A percentile compares a stretch with the other conserved stretches of the same genome.
These are phyloP conservation scores for Boletus rubropictus DNA, from an alignment of 768 basidiomycete genomes.

Conservation along the genomic window DNA sequence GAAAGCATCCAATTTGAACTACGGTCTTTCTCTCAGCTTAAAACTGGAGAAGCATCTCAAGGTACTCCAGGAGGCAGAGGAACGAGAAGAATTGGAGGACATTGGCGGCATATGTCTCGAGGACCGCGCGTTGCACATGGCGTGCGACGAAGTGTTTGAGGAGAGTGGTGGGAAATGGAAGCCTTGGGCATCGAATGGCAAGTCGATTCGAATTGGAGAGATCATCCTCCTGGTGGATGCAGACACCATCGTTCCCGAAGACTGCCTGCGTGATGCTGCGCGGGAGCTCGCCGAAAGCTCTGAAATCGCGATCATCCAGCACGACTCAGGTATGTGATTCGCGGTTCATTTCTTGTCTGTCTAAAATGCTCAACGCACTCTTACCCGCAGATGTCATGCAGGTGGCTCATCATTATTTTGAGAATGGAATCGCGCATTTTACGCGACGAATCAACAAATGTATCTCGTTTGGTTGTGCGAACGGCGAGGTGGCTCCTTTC, in stretches of 20 bases:
- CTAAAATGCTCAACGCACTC: neutral
- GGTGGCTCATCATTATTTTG: conserved; percentile 84
- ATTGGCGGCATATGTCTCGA: conserved; percentile 49
- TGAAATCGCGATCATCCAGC: conserved; percentile 80
- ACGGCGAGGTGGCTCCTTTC: conserved; percentile 73
- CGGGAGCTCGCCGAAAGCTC: conserved; percentile 62
- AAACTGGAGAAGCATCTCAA: conserved; percentile 33
- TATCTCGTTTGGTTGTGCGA: conserved; percentile 73
- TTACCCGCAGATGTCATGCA: conserved; percentile 70
- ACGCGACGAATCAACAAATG: conserved; percentile 82
- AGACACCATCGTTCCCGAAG: conserved; percentile 85
- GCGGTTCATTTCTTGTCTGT: conserved; percentile 18
- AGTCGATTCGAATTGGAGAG: conserved; percentile 70
- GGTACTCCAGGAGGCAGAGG: conserved; percentile 39
- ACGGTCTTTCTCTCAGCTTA: conserved; percentile 46
- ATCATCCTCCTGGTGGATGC: conserved; percentile 81
- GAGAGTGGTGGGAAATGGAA: conserved; percentile 54
- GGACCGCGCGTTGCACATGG: conserved; percentile 66
- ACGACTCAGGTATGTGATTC: conserved; percentile 65
- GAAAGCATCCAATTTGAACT: conserved; percentile 92
- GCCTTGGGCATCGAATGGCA: conserved; percentile 75
- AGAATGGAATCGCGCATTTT: conserved; percentile 87
- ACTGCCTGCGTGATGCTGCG: conserved; percentile 88
- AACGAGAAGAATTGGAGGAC: conserved; percentile 32
- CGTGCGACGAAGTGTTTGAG: conserved; percentile 65